A percentile compares a stretch with the other conserved stretches of the same genome.
Conservation (phyloP, 495 filamentous ascomycete genomes). For the Talaromyces thailandensis region DNA sequence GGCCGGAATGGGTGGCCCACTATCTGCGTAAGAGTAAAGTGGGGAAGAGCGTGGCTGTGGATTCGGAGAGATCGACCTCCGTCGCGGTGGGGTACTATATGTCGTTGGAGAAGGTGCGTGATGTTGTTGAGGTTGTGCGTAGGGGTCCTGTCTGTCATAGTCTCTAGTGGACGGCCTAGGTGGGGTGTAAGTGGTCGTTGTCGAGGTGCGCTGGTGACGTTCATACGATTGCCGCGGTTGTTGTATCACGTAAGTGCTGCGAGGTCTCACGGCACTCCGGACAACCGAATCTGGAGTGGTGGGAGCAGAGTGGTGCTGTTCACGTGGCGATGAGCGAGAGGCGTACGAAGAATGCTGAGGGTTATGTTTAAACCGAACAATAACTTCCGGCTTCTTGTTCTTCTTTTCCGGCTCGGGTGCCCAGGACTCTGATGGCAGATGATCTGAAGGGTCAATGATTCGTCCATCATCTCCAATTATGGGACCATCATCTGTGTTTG, state of each 20-base stretch:
- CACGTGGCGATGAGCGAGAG: constrained; percentile 3
- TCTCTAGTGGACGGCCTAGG: neutral
- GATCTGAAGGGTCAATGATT: constrained; percentile 86
- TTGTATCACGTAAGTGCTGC: neutral
- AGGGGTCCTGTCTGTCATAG: constrained; percentile 2
- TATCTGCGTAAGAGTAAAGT: constrained; percentile 19
- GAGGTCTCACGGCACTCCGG: neutral
- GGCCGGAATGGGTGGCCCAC: constrained; percentile 59
- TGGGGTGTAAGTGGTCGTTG: constrained; percentile 3
- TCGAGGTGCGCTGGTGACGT: neutral
- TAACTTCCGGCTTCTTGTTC: constrained; percentile 47
- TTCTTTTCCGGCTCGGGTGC: constrained; percentile 88
- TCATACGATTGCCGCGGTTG: constrained; percentile 4
- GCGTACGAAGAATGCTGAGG: constrained; percentile 34
- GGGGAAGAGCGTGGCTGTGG: constrained; percentile 17
- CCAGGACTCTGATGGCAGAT: constrained; percentile 84
- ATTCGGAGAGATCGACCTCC: constrained; percentile 22
- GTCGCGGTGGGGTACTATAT: constrained; percentile 1
- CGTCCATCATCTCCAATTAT: constrained; percentile 80
- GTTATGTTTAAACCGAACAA: constrained; percentile 40
- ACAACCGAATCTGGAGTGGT: neutral
- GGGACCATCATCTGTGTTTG: constrained; percentile 27
- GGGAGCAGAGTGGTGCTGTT: constrained; percentile 1
- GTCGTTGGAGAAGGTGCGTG: neutral
- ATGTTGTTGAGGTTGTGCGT: neutral